Conservation (phyloP, 345 rosid species). For the Microcos paniculata region DNA sequence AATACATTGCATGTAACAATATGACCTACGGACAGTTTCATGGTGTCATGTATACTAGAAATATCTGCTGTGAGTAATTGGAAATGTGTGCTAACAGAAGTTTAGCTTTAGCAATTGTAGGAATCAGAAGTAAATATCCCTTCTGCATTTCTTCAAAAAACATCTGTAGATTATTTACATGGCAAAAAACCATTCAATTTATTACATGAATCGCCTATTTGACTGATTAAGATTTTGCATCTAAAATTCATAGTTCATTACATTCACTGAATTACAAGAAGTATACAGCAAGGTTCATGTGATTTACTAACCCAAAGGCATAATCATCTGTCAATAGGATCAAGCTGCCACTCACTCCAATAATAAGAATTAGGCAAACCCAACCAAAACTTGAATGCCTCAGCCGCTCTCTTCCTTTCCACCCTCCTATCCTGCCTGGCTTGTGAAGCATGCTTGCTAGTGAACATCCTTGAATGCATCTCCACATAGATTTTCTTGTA, state of each 20-base stretch:
- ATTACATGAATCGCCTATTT: background rate
- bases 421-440: slow-evolving; percentile 70
- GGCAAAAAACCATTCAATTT: background rate
- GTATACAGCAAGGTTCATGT: slow-evolving; percentile 3
- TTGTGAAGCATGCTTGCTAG: slow-evolving; percentile 93
- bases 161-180: background rate
- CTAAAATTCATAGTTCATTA: background rate
- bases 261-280: background rate
- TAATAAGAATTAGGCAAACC: slow-evolving; percentile 93
- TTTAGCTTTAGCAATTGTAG: background rate
- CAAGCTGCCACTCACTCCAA: slow-evolving; percentile 77
- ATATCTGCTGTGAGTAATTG: background rate
- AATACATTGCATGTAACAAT: background rate
- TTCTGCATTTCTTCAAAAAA: background rate
- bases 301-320: no score
- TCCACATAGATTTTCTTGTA: slow-evolving; percentile 83
- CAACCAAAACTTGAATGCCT: slow-evolving; percentile 96
- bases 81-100: background rate
- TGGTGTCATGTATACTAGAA: background rate
- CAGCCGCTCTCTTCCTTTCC: slow-evolving; percentile 88
- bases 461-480: slow-evolving; percentile 97
- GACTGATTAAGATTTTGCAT: background rate
- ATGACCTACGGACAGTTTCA: background rate
- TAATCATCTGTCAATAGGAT: slow-evolving; percentile 24
- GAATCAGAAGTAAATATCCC: background rate